Base-by-base conservation (phyloP, 768 basidiomycete species). In the Lactarius vividus region DNA sequence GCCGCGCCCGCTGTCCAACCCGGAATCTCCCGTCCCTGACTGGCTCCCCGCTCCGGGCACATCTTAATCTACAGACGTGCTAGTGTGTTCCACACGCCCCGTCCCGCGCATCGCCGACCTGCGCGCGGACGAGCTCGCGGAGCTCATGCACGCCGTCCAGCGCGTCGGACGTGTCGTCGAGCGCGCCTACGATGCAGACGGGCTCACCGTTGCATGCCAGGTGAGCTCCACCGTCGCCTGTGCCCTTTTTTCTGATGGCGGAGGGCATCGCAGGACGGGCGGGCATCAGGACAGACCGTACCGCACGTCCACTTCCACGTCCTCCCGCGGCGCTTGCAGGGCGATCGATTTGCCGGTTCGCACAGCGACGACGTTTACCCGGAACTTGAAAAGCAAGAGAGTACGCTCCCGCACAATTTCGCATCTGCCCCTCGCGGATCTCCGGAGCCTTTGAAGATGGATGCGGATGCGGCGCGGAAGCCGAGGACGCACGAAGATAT, bases 251-350 rank as follows among this genome's bases (percentile, higher is more conserved):
- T 26, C 23, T 46, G 20, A n/a, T 5, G 31, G 11, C 33, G 37
- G 11, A 37, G 35, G 35, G 35, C 10, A 10, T 40, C 52, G 16
- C 71, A 94, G 92, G 94, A 98, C 72, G 95, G 96, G 15, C 83
- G 82, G 67, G 91, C 90, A 16, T 91, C 95, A 1, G 95, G 94
- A 0, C 88, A 90, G 76, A 83, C 83, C 6, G 85, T 94, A n/a
- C 87, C 92, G 1, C 97, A 98, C 73, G 93, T 98, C n/a, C 97
- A 99, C 76, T 89, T 97, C 71, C 97, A 99, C 74, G 77, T 98
- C 33, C 77, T 99, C 5, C 97, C 97, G 26, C 86, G 96, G 2
- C 87, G 87, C 72, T 78, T 82, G 37, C 80, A 79, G 56, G 88
- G 88, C 13, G 91, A 93, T 75, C 79, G 76, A 26, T 93, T 91